Conservation (phyloP, 371 early-diverging fungal species). For the Lichtheimia corymbifera region DNA sequence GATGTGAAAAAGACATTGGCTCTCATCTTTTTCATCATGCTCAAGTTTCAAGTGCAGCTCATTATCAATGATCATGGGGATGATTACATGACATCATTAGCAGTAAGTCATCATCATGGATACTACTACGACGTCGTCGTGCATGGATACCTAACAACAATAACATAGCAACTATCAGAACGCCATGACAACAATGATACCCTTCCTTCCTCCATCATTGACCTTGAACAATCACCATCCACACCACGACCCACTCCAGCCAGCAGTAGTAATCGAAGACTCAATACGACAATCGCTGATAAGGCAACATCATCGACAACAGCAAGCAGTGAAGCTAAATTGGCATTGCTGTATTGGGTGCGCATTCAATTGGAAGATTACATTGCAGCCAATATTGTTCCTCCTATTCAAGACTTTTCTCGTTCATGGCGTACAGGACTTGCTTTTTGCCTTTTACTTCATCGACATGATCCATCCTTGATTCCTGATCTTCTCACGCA, state of each 20-base stretch:
- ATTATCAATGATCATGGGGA: conserved; percentile 50
- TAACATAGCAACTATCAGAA: conserved; percentile 12
- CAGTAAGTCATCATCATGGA: conserved; percentile 19
- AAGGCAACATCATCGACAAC: background rate
- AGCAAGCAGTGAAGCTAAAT: conserved; percentile 50
- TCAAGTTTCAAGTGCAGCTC: conserved; percentile 66
- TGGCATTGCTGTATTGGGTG: conserved; percentile 72
- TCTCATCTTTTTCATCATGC: conserved; percentile 79
- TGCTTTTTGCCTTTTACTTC: conserved; percentile 72
- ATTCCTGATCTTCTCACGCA: conserved; percentile 56
- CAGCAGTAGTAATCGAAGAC: background rate
- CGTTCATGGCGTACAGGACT: conserved; percentile 74
- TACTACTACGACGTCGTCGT: too few relatives aligned
- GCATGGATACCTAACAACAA: too few relatives aligned
- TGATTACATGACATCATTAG: conserved; percentile 32
- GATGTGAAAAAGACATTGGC: conserved; percentile 86
- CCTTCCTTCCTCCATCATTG: background rate
- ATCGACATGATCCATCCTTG: conserved; percentile 65
- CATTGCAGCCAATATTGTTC: conserved; percentile 54
- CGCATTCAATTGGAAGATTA: conserved; percentile 67
- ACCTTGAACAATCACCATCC: background rate
- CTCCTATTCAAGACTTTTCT: conserved; percentile 66
- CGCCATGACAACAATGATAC: background rate
- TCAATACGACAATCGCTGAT: background rate
- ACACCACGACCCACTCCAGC: conserved; percentile 4